phyloP scores from a whole-genome alignment of 2,329 filamentous ascomycete species.

The Thielaviopsis ethacetica region DNA sequence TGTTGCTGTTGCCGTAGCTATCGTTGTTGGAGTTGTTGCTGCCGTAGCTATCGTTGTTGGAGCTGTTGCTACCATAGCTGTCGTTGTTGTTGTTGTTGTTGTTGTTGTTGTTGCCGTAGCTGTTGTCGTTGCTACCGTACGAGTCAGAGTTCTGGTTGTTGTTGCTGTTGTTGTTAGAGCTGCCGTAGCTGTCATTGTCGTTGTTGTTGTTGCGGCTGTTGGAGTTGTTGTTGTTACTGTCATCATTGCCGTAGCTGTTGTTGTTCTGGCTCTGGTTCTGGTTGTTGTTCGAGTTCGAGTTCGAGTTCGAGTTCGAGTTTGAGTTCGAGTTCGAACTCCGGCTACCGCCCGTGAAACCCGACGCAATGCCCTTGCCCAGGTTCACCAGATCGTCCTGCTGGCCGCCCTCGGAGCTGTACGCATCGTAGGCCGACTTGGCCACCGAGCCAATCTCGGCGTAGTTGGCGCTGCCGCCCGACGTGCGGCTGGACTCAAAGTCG shows the following conservation, averaged over 20 bases:
- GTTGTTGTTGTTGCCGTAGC: background rate
- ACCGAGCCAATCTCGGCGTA: conserved; percentile 13
- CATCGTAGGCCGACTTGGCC: conserved; percentile 17
- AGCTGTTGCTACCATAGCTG: background rate
- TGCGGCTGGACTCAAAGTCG: conserved; percentile 10
- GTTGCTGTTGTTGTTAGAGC: background rate
- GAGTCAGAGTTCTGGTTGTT: background rate
- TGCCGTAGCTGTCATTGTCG: background rate
- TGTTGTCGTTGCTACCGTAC: background rate
- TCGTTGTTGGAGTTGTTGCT: background rate
- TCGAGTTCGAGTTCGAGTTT: background rate
- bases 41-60: background rate
- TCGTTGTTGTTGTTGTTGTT: background rate
- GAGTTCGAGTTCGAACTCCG: background rate
- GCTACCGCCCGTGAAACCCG: conserved; percentile 4
- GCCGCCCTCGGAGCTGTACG: conserved; percentile 14
- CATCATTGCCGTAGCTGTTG: background rate
- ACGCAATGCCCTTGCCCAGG: conserved; percentile 11
- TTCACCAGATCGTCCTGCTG: conserved; percentile 13
- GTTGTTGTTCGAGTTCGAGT: background rate
- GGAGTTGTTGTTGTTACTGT: background rate
- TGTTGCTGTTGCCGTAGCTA: background rate
- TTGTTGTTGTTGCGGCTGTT: background rate
- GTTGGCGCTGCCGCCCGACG: conserved; percentile 10
- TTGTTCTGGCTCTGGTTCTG: background rate